Conservation (phyloP, 2,329 filamentous ascomycete genomes). For the Leptographium lundbergii region DNA sequence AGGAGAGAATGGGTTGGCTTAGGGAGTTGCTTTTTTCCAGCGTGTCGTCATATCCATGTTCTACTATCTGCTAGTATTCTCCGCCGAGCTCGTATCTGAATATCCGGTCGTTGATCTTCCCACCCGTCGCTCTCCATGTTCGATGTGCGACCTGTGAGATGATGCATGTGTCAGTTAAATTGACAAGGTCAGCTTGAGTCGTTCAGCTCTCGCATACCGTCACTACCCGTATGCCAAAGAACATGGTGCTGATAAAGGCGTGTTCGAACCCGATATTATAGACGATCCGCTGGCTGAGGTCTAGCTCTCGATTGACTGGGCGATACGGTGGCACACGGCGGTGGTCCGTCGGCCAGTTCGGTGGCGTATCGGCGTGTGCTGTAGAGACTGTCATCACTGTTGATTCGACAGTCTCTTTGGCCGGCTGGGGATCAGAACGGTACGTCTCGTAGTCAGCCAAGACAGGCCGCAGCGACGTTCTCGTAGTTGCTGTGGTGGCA, state of each 20-base stretch:
- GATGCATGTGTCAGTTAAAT: not conserved
- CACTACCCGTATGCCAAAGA: constrained; percentile 13
- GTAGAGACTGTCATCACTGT: constrained; percentile 9
- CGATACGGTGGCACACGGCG: constrained; percentile 15
- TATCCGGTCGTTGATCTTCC: constrained; percentile 31
- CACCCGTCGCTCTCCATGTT: constrained; percentile 36
- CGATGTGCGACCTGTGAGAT: constrained; percentile 23
- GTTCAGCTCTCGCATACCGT: constrained; percentile 7
- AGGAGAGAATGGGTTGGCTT: too few species aligned
- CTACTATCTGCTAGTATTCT: constrained; percentile 20
- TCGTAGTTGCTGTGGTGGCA: not conserved
- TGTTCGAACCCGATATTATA: constrained; percentile 11
- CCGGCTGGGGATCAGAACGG: not conserved
- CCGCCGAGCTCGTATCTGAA: constrained; percentile 42
- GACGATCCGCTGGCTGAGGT: constrained; percentile 11
- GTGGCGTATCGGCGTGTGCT: constrained; percentile 7
- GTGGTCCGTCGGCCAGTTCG: constrained; percentile 12
- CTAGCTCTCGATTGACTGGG: constrained; percentile 12
- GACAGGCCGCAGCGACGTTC: not conserved
- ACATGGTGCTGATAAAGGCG: constrained; percentile 14
- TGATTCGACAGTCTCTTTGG: not conserved
- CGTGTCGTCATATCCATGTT: not conserved
- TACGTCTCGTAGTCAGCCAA: constrained; percentile 19
- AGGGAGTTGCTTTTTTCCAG: not conserved
- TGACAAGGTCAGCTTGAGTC: not conserved